phyloP scores from a whole-genome alignment of 805 yeast genomes.

The Ogataea pini region DNA sequence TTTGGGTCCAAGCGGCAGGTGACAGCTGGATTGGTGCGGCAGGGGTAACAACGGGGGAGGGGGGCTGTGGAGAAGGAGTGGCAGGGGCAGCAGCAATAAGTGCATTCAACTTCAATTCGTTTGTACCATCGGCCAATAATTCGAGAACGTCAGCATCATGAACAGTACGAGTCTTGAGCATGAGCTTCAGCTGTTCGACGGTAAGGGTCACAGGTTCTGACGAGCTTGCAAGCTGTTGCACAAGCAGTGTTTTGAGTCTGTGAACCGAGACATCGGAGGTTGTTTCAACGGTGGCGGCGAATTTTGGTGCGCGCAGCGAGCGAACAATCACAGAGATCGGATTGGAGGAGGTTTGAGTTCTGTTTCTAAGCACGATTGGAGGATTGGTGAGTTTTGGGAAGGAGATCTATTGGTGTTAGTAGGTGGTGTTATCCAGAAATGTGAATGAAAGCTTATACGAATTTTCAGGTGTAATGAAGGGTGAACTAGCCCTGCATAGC shows the following conservation, averaged over 20 bases:
- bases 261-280: slow-evolving; percentile 32
- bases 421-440: too few relatives aligned
- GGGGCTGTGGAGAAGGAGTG: background rate
- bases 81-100: slow-evolving; percentile 30
- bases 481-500: too few relatives aligned
- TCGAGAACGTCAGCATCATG: slow-evolving; percentile 43
- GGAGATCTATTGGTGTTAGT: slow-evolving; percentile 16
- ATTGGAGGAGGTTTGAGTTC: slow-evolving; percentile 25
- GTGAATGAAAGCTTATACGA: too few relatives aligned
- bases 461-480: too few relatives aligned
- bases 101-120: slow-evolving; percentile 36
- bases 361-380: slow-evolving; percentile 33
- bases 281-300: slow-evolving; percentile 34
- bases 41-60: background rate
- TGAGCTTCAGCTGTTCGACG: slow-evolving; percentile 43
- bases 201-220: slow-evolving; percentile 30
- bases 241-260: slow-evolving; percentile 41
- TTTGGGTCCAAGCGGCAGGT: slow-evolving; percentile 38
- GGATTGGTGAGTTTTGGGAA: slow-evolving; percentile 26
- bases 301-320: slow-evolving; percentile 75
- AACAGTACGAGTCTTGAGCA: slow-evolving; percentile 52
- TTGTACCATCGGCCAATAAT: slow-evolving; percentile 20
- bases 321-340: slow-evolving; percentile 45
- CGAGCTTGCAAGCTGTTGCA: slow-evolving; percentile 28
- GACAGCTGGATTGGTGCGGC: slow-evolving; percentile 10